Conservation (phyloP, 305 asterid species). For the Solanum aculeatissimum region DNA sequence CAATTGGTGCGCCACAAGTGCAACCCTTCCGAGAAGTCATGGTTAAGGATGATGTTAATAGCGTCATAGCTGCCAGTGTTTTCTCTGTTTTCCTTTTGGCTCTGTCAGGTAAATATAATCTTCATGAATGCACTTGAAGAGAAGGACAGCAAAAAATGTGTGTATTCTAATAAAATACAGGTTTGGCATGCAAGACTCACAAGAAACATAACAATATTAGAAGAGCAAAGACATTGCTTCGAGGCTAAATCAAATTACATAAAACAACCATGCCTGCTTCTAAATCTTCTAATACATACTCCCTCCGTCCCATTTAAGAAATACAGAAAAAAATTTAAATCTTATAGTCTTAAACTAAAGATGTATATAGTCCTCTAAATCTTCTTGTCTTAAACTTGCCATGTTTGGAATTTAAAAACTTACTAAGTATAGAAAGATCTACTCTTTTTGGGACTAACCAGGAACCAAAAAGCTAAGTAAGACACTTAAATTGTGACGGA, state of each 20-base stretch:
- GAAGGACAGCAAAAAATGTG: not conserved
- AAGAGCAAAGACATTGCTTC: not conserved
- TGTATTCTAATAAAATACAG: not conserved
- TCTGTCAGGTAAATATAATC: constrained; percentile 17
- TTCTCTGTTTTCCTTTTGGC: constrained; percentile 8
- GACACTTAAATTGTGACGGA: too few relatives aligned
- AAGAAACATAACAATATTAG: not conserved
- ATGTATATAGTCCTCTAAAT: too few relatives aligned
- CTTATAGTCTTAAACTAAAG: too few relatives aligned
- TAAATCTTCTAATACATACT: not conserved
- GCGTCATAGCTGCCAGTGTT: constrained; percentile 6
- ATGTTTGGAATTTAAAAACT: too few relatives aligned
- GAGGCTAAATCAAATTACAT: not conserved
- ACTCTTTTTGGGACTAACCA: too few relatives aligned
- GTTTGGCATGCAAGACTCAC: not conserved
- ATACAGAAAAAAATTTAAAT: too few relatives aligned
- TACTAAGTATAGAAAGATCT: too few relatives aligned
- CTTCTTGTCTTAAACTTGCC: too few relatives aligned
- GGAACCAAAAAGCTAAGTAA: too few relatives aligned
- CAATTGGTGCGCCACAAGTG: constrained; percentile 54
- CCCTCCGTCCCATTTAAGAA: too few relatives aligned
- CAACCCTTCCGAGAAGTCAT: constrained; percentile 61
- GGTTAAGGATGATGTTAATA: constrained; percentile 46
- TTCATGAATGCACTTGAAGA: not conserved
- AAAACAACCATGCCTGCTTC: not conserved